Base-by-base conservation (phyloP, 306 rosid genomes). In the Quillaja saponaria region DNA sequence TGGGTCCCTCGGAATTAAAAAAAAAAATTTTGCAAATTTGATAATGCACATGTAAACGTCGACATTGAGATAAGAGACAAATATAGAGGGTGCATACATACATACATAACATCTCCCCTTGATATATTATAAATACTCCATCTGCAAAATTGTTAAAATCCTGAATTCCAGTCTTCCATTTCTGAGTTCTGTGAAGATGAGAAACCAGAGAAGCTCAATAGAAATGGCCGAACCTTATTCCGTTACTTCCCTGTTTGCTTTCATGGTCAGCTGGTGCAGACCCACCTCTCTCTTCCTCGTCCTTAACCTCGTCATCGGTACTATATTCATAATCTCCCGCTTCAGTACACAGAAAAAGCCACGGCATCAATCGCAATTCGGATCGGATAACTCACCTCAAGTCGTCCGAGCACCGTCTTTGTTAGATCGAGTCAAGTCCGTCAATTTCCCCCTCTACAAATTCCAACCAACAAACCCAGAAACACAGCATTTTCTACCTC, bases 301-400 rank as follows among this genome's bases (percentile, higher is more conserved):
- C 53, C 14, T 89, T 55, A 92, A 92, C 95, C 75, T 90, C 72
- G 79, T 75, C 40, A 87, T 90, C 55, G 81, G 61, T 25, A 76
- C 80, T 78, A 76, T 92, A 38, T 58, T 68, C 19, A 34, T 92
- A 72, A 67, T 57, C 58, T 60, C 88, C 17, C 87, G 78, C 18
- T 68, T 78, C 47, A 14, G 67, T 14, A 1, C 81, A 39, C 50
- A 68, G 37, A 65, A 19, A 16, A 59, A 6, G 1, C 54, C 65
- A 6, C 60, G 18, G 0, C 76, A 52, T 19, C 48, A 65, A 1
- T 50, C 11, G 31, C 48, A 65, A 1, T 50, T n/a, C 41, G 34
- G 6, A 13, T 16, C 6, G 4, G 47, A 45, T 19, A 38, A 52
- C 63, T 17, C 80, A 3, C 71, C 33, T 1, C 81, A 39, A n/a